Conservation (phyloP, 1,284 basidiomycete genomes). For the Trametes versicolor region DNA sequence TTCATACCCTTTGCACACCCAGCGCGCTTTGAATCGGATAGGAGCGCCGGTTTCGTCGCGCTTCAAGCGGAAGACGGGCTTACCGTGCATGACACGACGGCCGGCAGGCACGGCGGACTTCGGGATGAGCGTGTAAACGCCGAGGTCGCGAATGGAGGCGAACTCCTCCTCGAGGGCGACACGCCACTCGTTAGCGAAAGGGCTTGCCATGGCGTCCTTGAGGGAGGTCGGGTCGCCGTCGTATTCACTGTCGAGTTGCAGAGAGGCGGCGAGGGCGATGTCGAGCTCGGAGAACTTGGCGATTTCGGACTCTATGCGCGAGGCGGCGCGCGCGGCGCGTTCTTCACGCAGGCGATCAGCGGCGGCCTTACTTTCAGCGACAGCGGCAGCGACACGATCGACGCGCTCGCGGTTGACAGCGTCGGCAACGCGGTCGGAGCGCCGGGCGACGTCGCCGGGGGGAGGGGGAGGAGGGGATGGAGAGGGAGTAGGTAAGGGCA, state of each 20-base stretch:
- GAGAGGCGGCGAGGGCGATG: conserved; percentile 15
- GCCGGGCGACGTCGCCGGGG: too few relatives aligned
- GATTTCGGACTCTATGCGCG: background rate
- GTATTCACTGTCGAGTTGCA: conserved; percentile 24
- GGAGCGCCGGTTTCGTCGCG: conserved; percentile 16
- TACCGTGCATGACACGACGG: conserved; percentile 21
- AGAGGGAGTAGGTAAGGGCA: too few relatives aligned
- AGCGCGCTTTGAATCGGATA: conserved; percentile 20
- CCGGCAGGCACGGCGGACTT: conserved; percentile 15
- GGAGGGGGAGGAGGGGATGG: too few relatives aligned
- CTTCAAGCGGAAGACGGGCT: conserved; percentile 27
- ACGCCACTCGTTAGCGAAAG: conserved; percentile 39
- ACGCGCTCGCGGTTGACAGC: too few relatives aligned
- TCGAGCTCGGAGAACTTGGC: background rate
- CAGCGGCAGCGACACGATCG: too few relatives aligned
- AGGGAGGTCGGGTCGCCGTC: conserved; percentile 39
- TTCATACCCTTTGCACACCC: conserved; percentile 20
- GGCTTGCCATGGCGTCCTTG: conserved; percentile 37
- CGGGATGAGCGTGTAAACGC: conserved; percentile 30
- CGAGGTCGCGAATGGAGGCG: conserved; percentile 14
- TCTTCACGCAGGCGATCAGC: too few relatives aligned
- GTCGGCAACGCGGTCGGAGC: too few relatives aligned
- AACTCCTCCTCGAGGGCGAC: conserved; percentile 32
- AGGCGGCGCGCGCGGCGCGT: background rate
- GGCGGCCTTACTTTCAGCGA: too few relatives aligned